Evolutionary conservation across 1,284 basidiomycete species (phyloP), one percentile per base, ranked within the genome.

Genomic region (Hemileia vastatrix): DNA sequence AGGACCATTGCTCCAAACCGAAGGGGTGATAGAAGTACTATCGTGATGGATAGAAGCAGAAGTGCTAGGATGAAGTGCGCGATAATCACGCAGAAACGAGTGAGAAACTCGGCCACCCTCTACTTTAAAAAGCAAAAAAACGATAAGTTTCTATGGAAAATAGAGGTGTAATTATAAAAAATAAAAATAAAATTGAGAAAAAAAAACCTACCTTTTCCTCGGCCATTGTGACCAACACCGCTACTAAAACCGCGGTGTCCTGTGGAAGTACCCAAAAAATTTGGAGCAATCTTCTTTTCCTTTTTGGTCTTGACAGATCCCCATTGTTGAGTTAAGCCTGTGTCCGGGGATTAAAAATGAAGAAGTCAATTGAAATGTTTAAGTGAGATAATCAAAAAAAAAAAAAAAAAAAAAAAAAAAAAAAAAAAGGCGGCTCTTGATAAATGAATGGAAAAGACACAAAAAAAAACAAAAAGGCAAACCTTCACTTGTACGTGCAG

Each of bases 251-350:
- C 44, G 18, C 19, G 18, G 48, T 19, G 11, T 23, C 48, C 48
- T 43, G 31, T 21, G 6, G 50, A 15, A 54, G 58, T 6, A 19
- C 32, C 32, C 6, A 36, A 44, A 32, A 23, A 6, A 33, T 53
- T 52, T 3, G 60, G 53, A 23, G 31, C 45, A 4, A 52, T 19
- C 45, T 62, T 62, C 51, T 62, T 90, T 75, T 88, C 85, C 80
- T 90, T 92, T 83, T 91, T 92, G 76, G 83, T 84, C 69, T 84
- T 84, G 67, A 91, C 89, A 52, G 87, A 84, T 50, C 84, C 88
- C 87, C 90, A 93, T 77, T 88, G 88, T 75, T 86, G 83, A 49
- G 82, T 86, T 67, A 81, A 81, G 71, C 89, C 89, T 90, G 72
- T 62, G 59, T 19, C 6, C 11, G 15, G 18, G n/a, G n/a, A n/a